A percentile compares a stretch with the other conserved stretches of the same genome.
Evolutionary conservation across 2,329 filamentous ascomycete species (phyloP).

Genomic region (Xylaria sp.): DNA sequence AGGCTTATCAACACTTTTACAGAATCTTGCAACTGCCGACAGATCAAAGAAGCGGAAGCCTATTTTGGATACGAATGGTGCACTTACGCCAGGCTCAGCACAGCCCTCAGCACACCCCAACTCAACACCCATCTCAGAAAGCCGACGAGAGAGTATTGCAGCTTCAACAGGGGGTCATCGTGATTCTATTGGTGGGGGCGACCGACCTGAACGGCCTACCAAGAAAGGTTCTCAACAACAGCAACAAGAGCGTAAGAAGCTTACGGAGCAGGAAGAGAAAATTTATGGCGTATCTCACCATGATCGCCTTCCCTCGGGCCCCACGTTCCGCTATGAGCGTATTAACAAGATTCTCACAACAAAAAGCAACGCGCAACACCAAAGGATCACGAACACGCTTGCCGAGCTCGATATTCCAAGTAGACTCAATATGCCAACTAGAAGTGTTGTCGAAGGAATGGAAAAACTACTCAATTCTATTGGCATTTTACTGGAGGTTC

Average conservation of each 20-base stretch:
- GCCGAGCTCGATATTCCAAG: slow-evolving; percentile 77
- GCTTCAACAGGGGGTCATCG: slow-evolving; percentile 56
- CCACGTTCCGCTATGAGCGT: slow-evolving; percentile 88
- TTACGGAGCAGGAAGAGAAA: slow-evolving; percentile 79
- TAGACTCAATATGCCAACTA: slow-evolving; percentile 78
- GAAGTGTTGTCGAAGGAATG: slow-evolving; percentile 76
- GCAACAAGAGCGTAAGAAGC: slow-evolving; percentile 70
- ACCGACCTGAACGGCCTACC: slow-evolving; percentile 54
- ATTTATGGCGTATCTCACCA: slow-evolving; percentile 87
- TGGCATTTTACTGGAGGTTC: slow-evolving; percentile 74
- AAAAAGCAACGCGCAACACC: slow-evolving; percentile 79
- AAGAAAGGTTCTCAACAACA: slow-evolving; percentile 67
- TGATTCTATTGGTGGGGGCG: slow-evolving; percentile 59
- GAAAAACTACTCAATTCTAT: slow-evolving; percentile 77
- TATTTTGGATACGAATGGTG: slow-evolving; percentile 67
- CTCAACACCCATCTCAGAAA: slow-evolving; percentile 55
- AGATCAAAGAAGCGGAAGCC: slow-evolving; percentile 90
- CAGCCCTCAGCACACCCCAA: slow-evolving; percentile 48
- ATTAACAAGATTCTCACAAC: slow-evolving; percentile 82
- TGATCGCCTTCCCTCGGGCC: slow-evolving; percentile 85
- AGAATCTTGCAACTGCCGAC: slow-evolving; percentile 84
- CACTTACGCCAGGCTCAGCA: slow-evolving; percentile 58
- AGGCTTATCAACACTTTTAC: slow-evolving; percentile 81
- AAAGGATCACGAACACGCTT: slow-evolving; percentile 78
- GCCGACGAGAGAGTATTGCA: slow-evolving; percentile 66